Percentiles rank a stretch among this genome's conserved stretches.
Conservation (phyloP, 2,329 filamentous ascomycete genomes). For the Epicoccum sorghinum region DNA sequence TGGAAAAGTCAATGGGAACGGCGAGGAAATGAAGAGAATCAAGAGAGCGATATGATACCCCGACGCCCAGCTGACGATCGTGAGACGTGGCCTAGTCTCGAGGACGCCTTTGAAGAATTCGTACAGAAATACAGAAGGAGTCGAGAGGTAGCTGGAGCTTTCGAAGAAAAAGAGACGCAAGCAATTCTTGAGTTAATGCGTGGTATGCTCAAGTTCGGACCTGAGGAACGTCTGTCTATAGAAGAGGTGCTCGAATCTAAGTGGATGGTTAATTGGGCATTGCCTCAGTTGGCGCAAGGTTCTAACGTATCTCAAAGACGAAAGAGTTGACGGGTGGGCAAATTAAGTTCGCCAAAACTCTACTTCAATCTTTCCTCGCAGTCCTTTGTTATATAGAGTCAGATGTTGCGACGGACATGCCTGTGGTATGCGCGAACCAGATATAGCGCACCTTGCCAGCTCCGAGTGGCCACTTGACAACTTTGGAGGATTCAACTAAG, state of each 20-base stretch:
- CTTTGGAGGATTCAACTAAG: too few relatives aligned
- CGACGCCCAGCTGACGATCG: conserved; percentile 7
- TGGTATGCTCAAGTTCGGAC: conserved; percentile 17
- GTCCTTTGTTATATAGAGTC: too few relatives aligned
- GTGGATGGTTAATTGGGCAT: conserved; percentile 18
- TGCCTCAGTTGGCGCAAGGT: conserved; percentile 7
- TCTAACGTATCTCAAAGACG: not conserved
- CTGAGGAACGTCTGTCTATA: conserved; percentile 18
- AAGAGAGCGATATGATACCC: conserved; percentile 1
- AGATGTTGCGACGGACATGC: too few relatives aligned
- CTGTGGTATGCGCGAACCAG: too few relatives aligned
- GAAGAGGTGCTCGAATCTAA: conserved; percentile 15
- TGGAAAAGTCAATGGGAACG: conserved; percentile 18
- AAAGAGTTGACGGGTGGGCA: too few relatives aligned
- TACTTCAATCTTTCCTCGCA: too few relatives aligned
- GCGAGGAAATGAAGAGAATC: not conserved
- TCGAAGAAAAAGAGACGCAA: conserved; percentile 15
- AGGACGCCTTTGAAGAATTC: conserved; percentile 15
- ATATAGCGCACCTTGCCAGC: too few relatives aligned
- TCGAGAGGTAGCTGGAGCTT: conserved; percentile 4
- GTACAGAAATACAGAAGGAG: conserved; percentile 19
- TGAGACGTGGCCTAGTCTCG: conserved; percentile 16
- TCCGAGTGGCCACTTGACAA: too few relatives aligned
- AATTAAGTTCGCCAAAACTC: too few relatives aligned
- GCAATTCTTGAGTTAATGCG: conserved; percentile 19